Percentiles rank a stretch among this genome's conserved stretches.
phyloP scores from a whole-genome alignment of 2,329 filamentous ascomycete species.

The Penicillium sp. region DNA sequence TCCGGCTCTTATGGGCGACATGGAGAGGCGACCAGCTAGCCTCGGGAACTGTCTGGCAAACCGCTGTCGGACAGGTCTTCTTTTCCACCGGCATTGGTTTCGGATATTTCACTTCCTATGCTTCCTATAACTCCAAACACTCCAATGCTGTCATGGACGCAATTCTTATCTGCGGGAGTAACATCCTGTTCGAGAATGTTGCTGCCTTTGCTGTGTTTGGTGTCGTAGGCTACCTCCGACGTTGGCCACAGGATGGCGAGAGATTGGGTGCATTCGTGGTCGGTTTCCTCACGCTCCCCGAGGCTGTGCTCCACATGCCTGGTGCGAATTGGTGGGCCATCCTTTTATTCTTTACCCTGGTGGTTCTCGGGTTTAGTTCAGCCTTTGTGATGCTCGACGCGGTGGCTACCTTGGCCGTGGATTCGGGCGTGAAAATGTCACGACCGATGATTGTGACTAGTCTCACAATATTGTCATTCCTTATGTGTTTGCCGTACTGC shows the following conservation, averaged over 20 bases:
- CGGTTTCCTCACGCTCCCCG: constrained; percentile 58
- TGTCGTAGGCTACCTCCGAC: constrained; percentile 51
- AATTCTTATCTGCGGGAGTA: constrained; percentile 54
- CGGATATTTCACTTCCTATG: constrained; percentile 58
- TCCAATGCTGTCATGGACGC: constrained; percentile 60
- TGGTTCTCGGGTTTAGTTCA: constrained; percentile 57
- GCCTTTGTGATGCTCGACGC: constrained; percentile 60
- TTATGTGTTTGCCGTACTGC: constrained; percentile 56
- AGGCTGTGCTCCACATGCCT: constrained; percentile 56
- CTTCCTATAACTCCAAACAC: constrained; percentile 56
- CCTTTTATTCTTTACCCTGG: constrained; percentile 57
- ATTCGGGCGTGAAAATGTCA: constrained; percentile 49
- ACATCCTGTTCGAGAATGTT: constrained; percentile 56
- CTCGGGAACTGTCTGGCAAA: constrained; percentile 56
- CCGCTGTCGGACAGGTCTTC: constrained; percentile 59
- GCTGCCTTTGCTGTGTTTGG: constrained; percentile 53
- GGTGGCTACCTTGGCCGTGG: constrained; percentile 53
- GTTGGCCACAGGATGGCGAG: constrained; percentile 39
- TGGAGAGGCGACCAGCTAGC: constrained; percentile 52
- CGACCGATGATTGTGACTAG: constrained; percentile 50
- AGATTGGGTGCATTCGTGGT: constrained; percentile 54
- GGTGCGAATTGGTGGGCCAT: constrained; percentile 58
- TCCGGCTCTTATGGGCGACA: constrained; percentile 49
- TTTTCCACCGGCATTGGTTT: constrained; percentile 60
- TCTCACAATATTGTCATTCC: constrained; percentile 50